phyloP scores from a whole-genome alignment of 1,284 basidiomycete species.

The Cutaneotrichosporon dermatis region DNA sequence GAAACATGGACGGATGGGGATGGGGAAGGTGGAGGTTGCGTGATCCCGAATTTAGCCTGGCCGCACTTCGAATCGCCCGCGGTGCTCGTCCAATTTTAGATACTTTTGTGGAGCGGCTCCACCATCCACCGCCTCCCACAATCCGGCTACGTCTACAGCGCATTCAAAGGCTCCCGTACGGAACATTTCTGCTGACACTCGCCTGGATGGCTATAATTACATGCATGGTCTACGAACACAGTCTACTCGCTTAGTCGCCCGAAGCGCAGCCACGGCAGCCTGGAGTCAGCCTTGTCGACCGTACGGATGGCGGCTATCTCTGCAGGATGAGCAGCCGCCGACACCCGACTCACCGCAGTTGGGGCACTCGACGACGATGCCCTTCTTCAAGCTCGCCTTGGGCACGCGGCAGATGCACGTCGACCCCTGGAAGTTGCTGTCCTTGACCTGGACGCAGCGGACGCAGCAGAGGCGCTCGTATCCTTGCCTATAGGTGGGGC shows the following conservation, averaged over 20 bases:
- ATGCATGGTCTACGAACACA: conserved; percentile 4
- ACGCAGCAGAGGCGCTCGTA: conserved; percentile 98
- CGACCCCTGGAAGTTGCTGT: conserved; percentile 99
- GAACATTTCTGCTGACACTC: no score
- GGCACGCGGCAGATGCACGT: conserved; percentile 98
- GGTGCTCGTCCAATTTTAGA: no score
- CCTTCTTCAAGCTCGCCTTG: conserved; percentile 82
- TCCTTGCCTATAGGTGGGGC: conserved; percentile 55
- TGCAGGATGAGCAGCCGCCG: no score
- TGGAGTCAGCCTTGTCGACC: not conserved
- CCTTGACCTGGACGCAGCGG: conserved; percentile 94
- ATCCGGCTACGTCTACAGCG: no score
- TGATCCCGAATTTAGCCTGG: no score
- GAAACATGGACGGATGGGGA: no score
- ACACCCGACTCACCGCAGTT: conserved; percentile 71
- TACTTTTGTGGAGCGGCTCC: no score
- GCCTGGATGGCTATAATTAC: not conserved
- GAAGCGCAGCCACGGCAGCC: conserved; percentile 12
- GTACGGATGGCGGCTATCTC: no score
- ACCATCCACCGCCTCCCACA: no score
- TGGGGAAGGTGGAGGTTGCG: no score
- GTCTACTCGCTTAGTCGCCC: conserved; percentile 2
- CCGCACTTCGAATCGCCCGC: no score
- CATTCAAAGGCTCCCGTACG: no score
- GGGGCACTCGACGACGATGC: conserved; percentile 93